Evolutionary conservation across 495 filamentous ascomycete species (phyloP).

Genomic region (Penicillium flavigenum): DNA sequence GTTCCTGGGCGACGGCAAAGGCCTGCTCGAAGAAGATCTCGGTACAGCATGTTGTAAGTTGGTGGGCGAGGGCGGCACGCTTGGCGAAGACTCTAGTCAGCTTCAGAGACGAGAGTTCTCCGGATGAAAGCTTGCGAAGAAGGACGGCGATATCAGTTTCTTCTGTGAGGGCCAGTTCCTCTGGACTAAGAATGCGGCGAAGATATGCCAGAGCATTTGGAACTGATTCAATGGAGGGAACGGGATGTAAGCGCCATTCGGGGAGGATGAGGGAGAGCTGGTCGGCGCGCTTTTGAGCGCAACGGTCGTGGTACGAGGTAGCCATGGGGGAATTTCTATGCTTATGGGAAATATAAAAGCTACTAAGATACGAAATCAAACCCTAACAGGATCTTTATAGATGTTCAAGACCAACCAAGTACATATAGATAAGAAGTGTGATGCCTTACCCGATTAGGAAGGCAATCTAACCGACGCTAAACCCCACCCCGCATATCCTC

Average conservation of each 20-base stretch:
- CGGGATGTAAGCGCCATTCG: slow-evolving; percentile 32
- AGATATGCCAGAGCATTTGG: slow-evolving; percentile 26
- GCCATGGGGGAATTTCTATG: background rate
- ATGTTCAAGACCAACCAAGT: background rate
- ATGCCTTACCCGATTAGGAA: slow-evolving; percentile 25
- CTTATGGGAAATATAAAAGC: background rate
- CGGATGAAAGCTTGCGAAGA: slow-evolving; percentile 41
- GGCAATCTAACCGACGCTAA: slow-evolving; percentile 19
- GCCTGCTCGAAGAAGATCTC: slow-evolving; percentile 61
- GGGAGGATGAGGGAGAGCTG: slow-evolving; percentile 36
- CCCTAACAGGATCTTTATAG: slow-evolving; percentile 1
- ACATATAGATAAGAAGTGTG: slow-evolving; percentile 22
- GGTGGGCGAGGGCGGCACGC: slow-evolving; percentile 59
- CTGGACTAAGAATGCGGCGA: slow-evolving; percentile 40
- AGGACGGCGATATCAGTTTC: slow-evolving; percentile 43
- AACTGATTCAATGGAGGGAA: slow-evolving; percentile 25
- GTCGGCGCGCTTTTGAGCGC: slow-evolving; percentile 28
- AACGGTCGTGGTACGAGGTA: slow-evolving; percentile 26
- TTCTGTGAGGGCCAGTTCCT: slow-evolving; percentile 54
- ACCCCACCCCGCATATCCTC: slow-evolving; percentile 15
- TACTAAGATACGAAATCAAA: background rate
- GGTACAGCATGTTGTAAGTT: slow-evolving; percentile 59
- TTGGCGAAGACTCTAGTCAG: slow-evolving; percentile 60
- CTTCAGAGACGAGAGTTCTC: slow-evolving; percentile 41
- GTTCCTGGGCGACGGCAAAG: slow-evolving; percentile 36